Percentiles rank a stretch among this genome's conserved stretches.
phyloP scores from a whole-genome alignment of 1,284 basidiomycete species.

The Irpex lacteus region DNA sequence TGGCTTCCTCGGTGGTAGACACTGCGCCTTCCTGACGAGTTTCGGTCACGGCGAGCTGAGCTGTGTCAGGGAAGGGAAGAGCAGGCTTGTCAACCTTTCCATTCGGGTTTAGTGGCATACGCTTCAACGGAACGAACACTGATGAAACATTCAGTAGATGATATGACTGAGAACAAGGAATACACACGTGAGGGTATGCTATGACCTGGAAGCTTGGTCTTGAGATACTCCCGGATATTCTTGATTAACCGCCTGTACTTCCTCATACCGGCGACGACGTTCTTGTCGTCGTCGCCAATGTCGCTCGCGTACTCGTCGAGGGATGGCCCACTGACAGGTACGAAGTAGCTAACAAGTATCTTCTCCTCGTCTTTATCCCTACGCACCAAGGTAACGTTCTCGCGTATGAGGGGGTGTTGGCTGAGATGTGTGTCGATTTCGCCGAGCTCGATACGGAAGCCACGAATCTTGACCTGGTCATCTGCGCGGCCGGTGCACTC shows the following conservation, averaged over 20 bases:
- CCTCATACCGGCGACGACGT: constrained; percentile 70
- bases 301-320: constrained; percentile 79
- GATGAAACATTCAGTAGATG: constrained; percentile 10
- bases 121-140: constrained; percentile 94
- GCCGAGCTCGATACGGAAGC: constrained; percentile 98
- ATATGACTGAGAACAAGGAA: neutral
- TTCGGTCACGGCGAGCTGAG: constrained; percentile 53
- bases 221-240: constrained; percentile 93
- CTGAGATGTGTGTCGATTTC: constrained; percentile 98
- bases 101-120: constrained; percentile 98
- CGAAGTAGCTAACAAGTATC: constrained; percentile 97
- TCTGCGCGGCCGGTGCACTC: constrained; percentile 98
- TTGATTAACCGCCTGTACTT: constrained; percentile 89
- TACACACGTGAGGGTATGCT: constrained; percentile 81
- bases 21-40: constrained; percentile 25
- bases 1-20: constrained; percentile 65
- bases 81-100: constrained; percentile 99
- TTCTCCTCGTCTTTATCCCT: constrained; percentile 99
- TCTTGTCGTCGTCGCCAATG: constrained; percentile 54
- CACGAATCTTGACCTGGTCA: constrained; percentile 99
- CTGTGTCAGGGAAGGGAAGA: constrained; percentile 98
- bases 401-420: constrained; percentile 89
- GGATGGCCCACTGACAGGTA: constrained; percentile 77
- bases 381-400: constrained; percentile 96
- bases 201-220: constrained; percentile 95